These are phyloP conservation scores for Tinospora cordifolia DNA, from an alignment of 164 flowering plant genomes.

Conservation along the genomic window DNA sequence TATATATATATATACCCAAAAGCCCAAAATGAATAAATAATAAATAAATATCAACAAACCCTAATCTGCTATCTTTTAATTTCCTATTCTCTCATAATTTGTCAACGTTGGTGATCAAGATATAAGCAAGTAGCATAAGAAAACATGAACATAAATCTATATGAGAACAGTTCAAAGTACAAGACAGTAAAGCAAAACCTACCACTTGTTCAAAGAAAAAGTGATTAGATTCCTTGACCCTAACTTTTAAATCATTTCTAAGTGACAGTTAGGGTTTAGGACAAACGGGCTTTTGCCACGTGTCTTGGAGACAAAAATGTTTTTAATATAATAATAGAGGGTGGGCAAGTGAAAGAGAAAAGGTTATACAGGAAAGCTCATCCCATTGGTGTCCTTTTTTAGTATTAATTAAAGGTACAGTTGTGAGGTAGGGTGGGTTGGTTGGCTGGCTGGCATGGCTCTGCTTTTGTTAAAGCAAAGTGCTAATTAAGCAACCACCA, in stretches of 20 bases:
- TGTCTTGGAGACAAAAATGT: constrained; percentile 13
- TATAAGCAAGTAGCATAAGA: too few relatives aligned
- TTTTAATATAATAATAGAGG: background rate
- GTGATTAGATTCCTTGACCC: constrained; percentile 29
- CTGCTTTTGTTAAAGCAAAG: constrained; percentile 43
- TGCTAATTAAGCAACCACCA: constrained; percentile 21
- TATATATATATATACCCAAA: too few relatives aligned
- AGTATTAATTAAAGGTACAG: too few relatives aligned
- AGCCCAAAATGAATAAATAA: too few relatives aligned
- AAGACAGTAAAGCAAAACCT: constrained; percentile 23
- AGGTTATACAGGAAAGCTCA: too few relatives aligned
- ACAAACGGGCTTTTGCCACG: constrained; percentile 26
- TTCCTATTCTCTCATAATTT: too few relatives aligned
- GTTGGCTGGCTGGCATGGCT: constrained; percentile 61
- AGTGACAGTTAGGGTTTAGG: constrained; percentile 13
- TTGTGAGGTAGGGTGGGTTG: constrained; percentile 17
- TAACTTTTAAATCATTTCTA: constrained; percentile 13
- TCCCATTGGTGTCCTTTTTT: too few relatives aligned
- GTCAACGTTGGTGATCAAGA: too few relatives aligned
- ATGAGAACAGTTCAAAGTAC: constrained; percentile 23
- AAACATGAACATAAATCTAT: constrained; percentile 6
- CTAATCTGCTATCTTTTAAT: too few relatives aligned
- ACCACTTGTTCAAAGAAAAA: constrained; percentile 9
- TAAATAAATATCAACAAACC: too few relatives aligned
- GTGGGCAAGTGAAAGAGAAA: constrained; percentile 1